Percentiles rank a stretch among this genome's conserved stretches.
Evolutionary conservation across 192 early-diverging fungal genomes (phyloP).

Genomic region (Thamnidium elegans): DNA sequence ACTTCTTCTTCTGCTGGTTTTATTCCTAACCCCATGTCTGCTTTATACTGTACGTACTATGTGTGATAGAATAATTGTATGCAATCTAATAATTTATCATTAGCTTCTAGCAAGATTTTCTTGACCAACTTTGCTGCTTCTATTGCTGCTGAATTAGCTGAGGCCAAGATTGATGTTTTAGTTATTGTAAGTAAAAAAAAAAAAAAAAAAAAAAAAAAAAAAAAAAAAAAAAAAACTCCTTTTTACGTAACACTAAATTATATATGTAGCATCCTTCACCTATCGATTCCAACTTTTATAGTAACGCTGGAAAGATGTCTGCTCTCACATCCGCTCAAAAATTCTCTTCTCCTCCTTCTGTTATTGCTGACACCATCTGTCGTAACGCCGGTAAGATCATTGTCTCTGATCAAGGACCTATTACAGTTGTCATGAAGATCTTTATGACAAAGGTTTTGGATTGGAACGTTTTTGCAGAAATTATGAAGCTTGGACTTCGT

Average conservation of each 20-base stretch:
- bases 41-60: slow-evolving; percentile 40
- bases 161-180: slow-evolving; percentile 51
- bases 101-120: slow-evolving; percentile 52
- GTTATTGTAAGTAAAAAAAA: slow-evolving; percentile 39
- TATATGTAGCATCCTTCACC: slow-evolving; percentile 47
- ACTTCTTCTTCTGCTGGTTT: slow-evolving; percentile 55
- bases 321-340: slow-evolving; percentile 39
- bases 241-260: neutral
- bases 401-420: slow-evolving; percentile 48
- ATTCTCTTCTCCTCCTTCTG: slow-evolving; percentile 39
- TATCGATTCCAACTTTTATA: slow-evolving; percentile 55
- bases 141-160: slow-evolving; percentile 48
- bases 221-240: too few species aligned
- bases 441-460: slow-evolving; percentile 48
- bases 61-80: neutral
- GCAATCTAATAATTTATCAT: neutral
- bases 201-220: neutral
- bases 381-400: slow-evolving; percentile 50
- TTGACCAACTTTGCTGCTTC: slow-evolving; percentile 54
- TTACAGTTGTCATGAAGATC: slow-evolving; percentile 48
- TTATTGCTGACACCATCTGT: slow-evolving; percentile 56
- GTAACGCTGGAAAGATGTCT: slow-evolving; percentile 50
- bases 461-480: slow-evolving; percentile 56
- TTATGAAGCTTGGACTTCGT: slow-evolving; percentile 44
- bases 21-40: slow-evolving; percentile 48